A percentile compares a stretch with the other conserved stretches of the same genome.
Conservation (phyloP, 2,329 filamentous ascomycete species). For the Orbilia oligospora region DNA sequence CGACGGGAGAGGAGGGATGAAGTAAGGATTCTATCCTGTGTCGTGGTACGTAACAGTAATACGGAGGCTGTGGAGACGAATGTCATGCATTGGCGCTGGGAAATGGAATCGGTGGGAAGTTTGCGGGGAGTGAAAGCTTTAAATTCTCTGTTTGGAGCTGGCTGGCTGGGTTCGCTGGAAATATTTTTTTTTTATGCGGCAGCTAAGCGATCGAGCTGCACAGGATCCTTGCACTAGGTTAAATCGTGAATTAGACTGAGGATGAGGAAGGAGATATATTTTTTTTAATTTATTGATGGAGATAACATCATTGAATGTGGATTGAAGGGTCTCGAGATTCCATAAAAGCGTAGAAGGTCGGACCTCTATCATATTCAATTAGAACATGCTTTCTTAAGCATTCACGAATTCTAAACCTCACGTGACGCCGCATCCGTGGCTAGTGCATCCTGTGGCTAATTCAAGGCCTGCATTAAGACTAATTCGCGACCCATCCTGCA, state of each 20-base stretch:
- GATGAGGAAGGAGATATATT: background rate
- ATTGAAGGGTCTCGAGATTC: background rate
- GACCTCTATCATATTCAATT: background rate
- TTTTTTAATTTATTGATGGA: too few relatives aligned
- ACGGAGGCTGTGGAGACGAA: constrained; percentile 53
- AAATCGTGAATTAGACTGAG: background rate
- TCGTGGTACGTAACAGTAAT: constrained; percentile 56
- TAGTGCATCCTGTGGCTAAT: background rate
- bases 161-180: constrained; percentile 30
- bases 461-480: constrained; percentile 11
- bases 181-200: constrained; percentile 55
- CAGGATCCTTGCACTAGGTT: constrained; percentile 17
- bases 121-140: constrained; percentile 18
- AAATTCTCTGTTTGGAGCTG: constrained; percentile 26
- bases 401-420: background rate
- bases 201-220: constrained; percentile 44
- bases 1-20: constrained; percentile 3
- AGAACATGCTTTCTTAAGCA: background rate
- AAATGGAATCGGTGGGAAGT: constrained; percentile 1
- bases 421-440: constrained; percentile 30
- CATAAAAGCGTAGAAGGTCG: background rate
- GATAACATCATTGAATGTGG: background rate
- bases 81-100: constrained; percentile 60
- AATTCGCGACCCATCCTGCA: constrained; percentile 25
- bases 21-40: constrained; percentile 51